phyloP scores from a whole-genome alignment of 441 rosid genomes.

The Pelargonium australe region DNA sequence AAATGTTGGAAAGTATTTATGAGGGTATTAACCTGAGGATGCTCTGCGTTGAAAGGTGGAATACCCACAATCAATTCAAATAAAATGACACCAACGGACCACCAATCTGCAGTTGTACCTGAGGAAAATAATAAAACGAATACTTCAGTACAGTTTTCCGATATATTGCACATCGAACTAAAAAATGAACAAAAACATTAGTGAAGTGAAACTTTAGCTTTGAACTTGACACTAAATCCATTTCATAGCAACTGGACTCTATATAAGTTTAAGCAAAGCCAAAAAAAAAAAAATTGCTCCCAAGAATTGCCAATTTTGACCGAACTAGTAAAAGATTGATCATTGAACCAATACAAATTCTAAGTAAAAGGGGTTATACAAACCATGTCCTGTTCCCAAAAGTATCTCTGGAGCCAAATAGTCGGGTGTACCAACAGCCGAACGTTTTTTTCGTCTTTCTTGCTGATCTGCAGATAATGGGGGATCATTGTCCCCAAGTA shows the following conservation, averaged over 20 bases:
- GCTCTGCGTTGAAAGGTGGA: slow-evolving; percentile 98
- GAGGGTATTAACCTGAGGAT: slow-evolving; percentile 72
- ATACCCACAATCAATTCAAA: slow-evolving; percentile 95
- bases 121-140: slow-evolving; percentile 25
- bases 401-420: slow-evolving; percentile 99
- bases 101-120: slow-evolving; percentile 99
- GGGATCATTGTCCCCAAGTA: slow-evolving; percentile 82
- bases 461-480: slow-evolving; percentile 55
- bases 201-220: background rate
- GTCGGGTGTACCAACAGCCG: slow-evolving; percentile 99
- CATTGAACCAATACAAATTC: background rate
- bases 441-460: slow-evolving; percentile 87
- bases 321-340: background rate
- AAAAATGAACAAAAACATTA: background rate
- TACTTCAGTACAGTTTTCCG: background rate
- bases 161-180: slow-evolving; percentile 6
- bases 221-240: background rate
- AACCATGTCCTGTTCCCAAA: slow-evolving; percentile 99
- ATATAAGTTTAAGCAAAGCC: background rate
- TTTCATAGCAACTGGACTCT: background rate
- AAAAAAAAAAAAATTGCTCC: background rate
- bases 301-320: background rate
- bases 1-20: background rate
- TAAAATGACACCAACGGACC: slow-evolving; percentile 97
- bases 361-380: slow-evolving; percentile 33